Percentiles rank a stretch among this genome's conserved stretches.
Evolutionary conservation across 2,329 filamentous ascomycete species (phyloP).

Genomic region (Aspergillus novoparasiticus): DNA sequence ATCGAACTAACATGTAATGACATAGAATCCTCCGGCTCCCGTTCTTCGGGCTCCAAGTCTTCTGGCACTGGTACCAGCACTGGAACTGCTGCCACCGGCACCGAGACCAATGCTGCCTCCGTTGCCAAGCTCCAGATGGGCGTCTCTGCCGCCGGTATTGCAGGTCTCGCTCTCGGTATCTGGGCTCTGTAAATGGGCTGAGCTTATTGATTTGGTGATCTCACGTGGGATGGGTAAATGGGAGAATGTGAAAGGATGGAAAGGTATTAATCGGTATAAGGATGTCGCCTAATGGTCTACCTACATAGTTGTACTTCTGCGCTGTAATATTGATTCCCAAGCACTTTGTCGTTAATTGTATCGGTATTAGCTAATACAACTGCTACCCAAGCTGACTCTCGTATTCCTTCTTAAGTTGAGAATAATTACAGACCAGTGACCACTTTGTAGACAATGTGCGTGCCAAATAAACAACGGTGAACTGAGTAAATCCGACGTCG

Average conservation of each 20-base stretch:
- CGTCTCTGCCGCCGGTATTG: conserved; percentile 36
- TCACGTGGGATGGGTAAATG: background rate
- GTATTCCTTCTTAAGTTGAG: too few species aligned
- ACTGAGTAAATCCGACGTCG: too few species aligned
- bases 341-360: background rate
- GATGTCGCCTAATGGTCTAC: conserved; percentile 4
- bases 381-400: background rate
- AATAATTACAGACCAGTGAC: too few species aligned
- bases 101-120: conserved; percentile 29
- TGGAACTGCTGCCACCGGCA: conserved; percentile 17
- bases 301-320: conserved; percentile 13
- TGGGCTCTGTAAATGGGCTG: conserved; percentile 37
- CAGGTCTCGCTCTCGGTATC: conserved; percentile 39
- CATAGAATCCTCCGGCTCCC: conserved; percentile 10
- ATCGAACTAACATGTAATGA: background rate
- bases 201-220: background rate
- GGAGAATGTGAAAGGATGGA: conserved; percentile 10
- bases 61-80: conserved; percentile 18
- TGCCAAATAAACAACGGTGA: too few species aligned
- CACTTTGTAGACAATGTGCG: too few species aligned
- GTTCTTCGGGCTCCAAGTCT: conserved; percentile 7
- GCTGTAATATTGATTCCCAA: conserved; percentile 5
- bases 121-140: conserved; percentile 30
- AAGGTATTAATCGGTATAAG: conserved; percentile 5
- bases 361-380: background rate